Conservation (phyloP, 345 rosid genomes). For the Adansonia digitata region DNA sequence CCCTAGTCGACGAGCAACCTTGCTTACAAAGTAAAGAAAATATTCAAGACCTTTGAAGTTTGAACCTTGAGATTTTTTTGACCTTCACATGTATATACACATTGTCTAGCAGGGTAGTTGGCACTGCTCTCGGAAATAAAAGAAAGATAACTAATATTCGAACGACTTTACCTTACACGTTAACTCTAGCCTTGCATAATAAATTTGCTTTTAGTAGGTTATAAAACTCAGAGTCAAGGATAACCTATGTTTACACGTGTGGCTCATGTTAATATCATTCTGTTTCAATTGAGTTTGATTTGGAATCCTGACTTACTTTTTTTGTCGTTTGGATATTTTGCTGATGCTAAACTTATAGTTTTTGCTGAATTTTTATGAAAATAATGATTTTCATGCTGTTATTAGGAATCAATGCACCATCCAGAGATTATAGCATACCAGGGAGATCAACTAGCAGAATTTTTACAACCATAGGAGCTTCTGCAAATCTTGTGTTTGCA, state of each 20-base stretch:
- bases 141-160: background rate
- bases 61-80: background rate
- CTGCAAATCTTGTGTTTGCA: constrained; percentile 83
- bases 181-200: background rate
- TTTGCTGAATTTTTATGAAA: background rate
- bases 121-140: background rate
- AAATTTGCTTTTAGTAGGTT: background rate
- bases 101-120: too few relatives aligned
- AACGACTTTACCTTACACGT: background rate
- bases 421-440: constrained; percentile 69
- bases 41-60: background rate
- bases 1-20: background rate
- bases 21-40: background rate
- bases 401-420: constrained; percentile 58
- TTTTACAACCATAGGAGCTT: constrained; percentile 70
- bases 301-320: background rate
- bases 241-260: background rate
- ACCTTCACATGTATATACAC: background rate
- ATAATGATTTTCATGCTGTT: background rate
- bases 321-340: background rate
- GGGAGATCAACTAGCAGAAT: constrained; percentile 46
- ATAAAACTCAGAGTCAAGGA: background rate
- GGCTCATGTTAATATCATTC: background rate
- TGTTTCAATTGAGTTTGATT: background rate
- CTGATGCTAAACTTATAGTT: background rate